These are phyloP conservation scores for Cryptosporidium felis DNA, from an alignment of 169 alveolate genomes.

Conservation along the genomic window DNA sequence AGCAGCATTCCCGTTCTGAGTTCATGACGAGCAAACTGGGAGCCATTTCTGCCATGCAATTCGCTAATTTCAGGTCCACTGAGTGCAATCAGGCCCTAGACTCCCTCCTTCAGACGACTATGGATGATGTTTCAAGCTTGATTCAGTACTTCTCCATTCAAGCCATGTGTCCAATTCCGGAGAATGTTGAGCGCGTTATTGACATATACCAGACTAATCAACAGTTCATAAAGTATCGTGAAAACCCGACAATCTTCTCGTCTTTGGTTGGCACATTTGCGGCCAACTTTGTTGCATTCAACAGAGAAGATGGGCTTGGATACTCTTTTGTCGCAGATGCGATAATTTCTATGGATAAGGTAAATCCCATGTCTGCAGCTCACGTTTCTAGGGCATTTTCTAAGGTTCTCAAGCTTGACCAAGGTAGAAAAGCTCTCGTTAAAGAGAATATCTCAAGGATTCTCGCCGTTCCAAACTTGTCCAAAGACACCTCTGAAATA, in stretches of 20 bases:
- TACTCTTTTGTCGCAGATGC: constrained; percentile 83
- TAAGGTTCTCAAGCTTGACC: constrained; percentile 33
- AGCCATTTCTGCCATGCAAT: constrained; percentile 40
- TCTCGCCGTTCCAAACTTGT: constrained; percentile 18
- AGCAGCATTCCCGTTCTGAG: constrained; percentile 7
- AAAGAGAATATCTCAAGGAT: constrained; percentile 14
- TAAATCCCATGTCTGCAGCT: constrained; percentile 83
- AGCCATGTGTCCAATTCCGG: constrained; percentile 38
- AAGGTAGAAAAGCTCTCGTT: not conserved
- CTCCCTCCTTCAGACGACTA: constrained; percentile 1
- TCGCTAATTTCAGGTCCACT: constrained; percentile 1
- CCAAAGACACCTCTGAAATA: constrained; percentile 60
- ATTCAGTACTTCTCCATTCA: constrained; percentile 14
- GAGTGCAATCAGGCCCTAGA: constrained; percentile 33
- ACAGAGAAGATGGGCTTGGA: constrained; percentile 82
- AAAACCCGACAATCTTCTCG: constrained; percentile 36
- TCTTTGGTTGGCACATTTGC: constrained; percentile 78
- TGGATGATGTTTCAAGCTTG: constrained; percentile 33
- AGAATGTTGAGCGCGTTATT: constrained; percentile 27
- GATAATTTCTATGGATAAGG: constrained; percentile 78
- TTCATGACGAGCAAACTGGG: constrained; percentile 56
- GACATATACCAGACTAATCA: constrained; percentile 26
- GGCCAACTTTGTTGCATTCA: constrained; percentile 77
- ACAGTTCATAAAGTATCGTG: constrained; percentile 20
- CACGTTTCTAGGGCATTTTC: constrained; percentile 44